phyloP scores from a whole-genome alignment of 2,329 filamentous ascomycete species.

The Aspergillus brunneoviolaceus region DNA sequence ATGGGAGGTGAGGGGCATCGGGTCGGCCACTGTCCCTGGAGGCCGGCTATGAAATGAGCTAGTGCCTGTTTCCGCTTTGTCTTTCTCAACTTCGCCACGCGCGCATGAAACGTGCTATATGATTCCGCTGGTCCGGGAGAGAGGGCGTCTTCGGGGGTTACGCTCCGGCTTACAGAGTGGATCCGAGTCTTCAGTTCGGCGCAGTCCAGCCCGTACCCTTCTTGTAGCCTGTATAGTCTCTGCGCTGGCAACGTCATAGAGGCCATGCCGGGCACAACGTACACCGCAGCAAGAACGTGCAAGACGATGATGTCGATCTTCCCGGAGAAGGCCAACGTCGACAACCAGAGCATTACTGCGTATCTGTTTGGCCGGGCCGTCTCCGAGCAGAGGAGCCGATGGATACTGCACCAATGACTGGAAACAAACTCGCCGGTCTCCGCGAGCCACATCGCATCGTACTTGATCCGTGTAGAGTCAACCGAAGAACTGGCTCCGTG shows the following conservation, averaged over 20 bases:
- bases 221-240: slow-evolving; percentile 6
- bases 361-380: slow-evolving; percentile 18
- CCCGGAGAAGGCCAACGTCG: slow-evolving; percentile 27
- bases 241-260: slow-evolving; percentile 12
- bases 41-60: slow-evolving; percentile 7
- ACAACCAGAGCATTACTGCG: slow-evolving; percentile 31
- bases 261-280: slow-evolving; percentile 12
- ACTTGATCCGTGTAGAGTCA: slow-evolving; percentile 5
- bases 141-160: slow-evolving; percentile 15
- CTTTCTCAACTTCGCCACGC: slow-evolving; percentile 7
- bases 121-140: slow-evolving; percentile 3
- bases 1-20: slow-evolving; percentile 17
- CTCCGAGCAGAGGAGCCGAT: slow-evolving; percentile 18
- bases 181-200: slow-evolving; percentile 2
- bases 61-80: slow-evolving; percentile 8
- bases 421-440: slow-evolving; percentile 15
- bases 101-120: slow-evolving; percentile 8
- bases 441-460: slow-evolving; percentile 18
- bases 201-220: slow-evolving; percentile 6
- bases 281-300: slow-evolving; percentile 20
- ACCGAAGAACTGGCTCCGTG: slow-evolving; percentile 5
- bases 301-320: slow-evolving; percentile 24
- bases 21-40: slow-evolving; percentile 19
- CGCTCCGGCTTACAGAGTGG: neutral
- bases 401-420: slow-evolving; percentile 20